phyloP scores from a whole-genome alignment of 805 yeast species.

The Metschnikowia lunata region DNA sequence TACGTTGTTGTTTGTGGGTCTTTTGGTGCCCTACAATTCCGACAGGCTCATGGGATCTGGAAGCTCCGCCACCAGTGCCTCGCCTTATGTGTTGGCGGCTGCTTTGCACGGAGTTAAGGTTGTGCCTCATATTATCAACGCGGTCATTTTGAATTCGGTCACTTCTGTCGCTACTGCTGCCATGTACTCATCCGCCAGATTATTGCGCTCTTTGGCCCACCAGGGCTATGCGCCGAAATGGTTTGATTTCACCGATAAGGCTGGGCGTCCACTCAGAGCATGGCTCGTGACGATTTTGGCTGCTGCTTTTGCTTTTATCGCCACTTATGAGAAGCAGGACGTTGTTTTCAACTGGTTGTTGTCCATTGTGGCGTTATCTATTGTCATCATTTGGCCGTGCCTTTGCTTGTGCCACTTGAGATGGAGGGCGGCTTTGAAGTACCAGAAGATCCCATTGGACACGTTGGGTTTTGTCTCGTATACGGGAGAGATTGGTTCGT shows the following conservation, averaged over 20 bases:
- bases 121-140: conserved; percentile 30
- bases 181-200: conserved; percentile 26
- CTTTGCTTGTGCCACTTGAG: conserved; percentile 26
- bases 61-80: conserved; percentile 25
- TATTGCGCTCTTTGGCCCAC: conserved; percentile 24
- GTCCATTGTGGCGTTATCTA: conserved; percentile 26
- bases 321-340: conserved; percentile 29
- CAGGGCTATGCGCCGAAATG: conserved; percentile 27
- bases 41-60: conserved; percentile 33
- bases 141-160: conserved; percentile 29
- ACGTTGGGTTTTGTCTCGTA: conserved; percentile 28
- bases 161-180: conserved; percentile 30
- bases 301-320: conserved; percentile 24
- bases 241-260: conserved; percentile 26
- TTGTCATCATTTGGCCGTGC: conserved; percentile 24
- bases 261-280: conserved; percentile 26
- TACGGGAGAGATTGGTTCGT: conserved; percentile 40
- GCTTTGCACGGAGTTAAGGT: conserved; percentile 24
- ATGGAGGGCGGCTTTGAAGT: conserved; percentile 26
- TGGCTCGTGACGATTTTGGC: conserved; percentile 23
- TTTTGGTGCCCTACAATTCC: conserved; percentile 35
- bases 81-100: conserved; percentile 30
- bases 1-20: conserved; percentile 34
- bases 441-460: conserved; percentile 20
- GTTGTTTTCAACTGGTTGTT: conserved; percentile 29